phyloP scores from a whole-genome alignment of 208 protist species.

The Trichomonas gallinae region DNA sequence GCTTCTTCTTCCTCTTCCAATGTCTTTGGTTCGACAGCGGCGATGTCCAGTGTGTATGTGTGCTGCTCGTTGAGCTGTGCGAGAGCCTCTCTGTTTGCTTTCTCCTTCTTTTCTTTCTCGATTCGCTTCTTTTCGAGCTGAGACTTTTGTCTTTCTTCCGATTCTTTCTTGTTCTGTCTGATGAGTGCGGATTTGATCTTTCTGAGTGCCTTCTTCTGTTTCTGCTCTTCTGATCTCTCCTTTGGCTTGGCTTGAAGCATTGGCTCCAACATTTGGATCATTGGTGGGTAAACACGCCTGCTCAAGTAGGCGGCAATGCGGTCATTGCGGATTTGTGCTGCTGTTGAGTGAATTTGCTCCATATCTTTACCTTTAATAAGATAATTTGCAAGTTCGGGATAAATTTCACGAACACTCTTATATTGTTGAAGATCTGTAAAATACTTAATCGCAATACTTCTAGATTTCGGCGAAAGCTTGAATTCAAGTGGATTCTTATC shows the following conservation, averaged over 20 bases:
- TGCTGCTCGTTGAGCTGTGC: not conserved
- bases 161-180: not conserved
- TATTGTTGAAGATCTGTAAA: not conserved
- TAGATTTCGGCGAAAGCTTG: not conserved
- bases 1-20: not conserved
- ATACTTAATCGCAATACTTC: not conserved
- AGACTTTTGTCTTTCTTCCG: not conserved
- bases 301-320: not conserved
- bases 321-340: not conserved
- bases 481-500: not conserved
- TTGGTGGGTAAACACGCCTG: not conserved
- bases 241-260: not conserved
- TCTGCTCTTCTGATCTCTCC: not conserved
- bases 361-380: not conserved
- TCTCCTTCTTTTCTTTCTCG: not conserved
- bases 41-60: not conserved
- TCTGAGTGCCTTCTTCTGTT: not conserved
- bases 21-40: not conserved
- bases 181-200: not conserved
- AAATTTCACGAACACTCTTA: not conserved
- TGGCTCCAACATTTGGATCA: slow-evolving; percentile 12
- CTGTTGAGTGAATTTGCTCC: not conserved
- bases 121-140: not conserved
- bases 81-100: not conserved
- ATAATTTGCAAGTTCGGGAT: not conserved